Base-by-base conservation (phyloP, 345 rosid genomes). In the Hibiscus trionum region DNA sequence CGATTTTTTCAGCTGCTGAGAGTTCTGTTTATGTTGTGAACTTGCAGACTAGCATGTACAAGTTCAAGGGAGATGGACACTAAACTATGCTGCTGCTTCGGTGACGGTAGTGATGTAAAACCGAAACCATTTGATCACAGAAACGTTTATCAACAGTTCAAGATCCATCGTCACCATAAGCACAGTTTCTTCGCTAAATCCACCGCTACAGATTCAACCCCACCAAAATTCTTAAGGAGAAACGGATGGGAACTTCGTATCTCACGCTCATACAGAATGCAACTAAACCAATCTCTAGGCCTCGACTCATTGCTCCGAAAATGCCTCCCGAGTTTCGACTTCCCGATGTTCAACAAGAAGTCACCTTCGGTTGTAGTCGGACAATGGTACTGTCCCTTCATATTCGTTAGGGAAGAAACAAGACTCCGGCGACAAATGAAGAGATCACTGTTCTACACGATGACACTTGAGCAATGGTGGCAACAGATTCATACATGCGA, bases 341-440 rank as follows among this genome's bases (percentile, higher is more conserved):
- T 90, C 75, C 79, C 84, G 0, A 62, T 84, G 50, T 73, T 82
- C 0, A 76, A 64, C 67, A 82, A 74, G 56, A 80, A 80, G 11
- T 88, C 91, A 1, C 65, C 73, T 33, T 64, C 82, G 0, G 78
- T 75, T 31, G 62, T 81, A 11, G 86, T 90, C 11, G 96, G 96
- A 24, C 77, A 82, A 79, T 93, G 98, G 98, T 90, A 85, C 53
- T 93, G 96, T 75, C 93, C 93, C 0, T 87, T 85, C 62, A 69
- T 93, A 81, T 88, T 88, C 69, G 79, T 90, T 2, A 87, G 79
- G 39, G 97, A 90, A 75, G 80, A 74, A 47, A 31, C 70, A 15
- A 82, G 77, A 56, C 52, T 76, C 7, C 81, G 83, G 69, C 46
- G 73, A 14, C 90, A 85, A 68, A 87, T 90, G 91, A 82, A 42